Conservation (phyloP, 2,329 filamentous ascomycete genomes). For the Calonectria hawksworthii region DNA sequence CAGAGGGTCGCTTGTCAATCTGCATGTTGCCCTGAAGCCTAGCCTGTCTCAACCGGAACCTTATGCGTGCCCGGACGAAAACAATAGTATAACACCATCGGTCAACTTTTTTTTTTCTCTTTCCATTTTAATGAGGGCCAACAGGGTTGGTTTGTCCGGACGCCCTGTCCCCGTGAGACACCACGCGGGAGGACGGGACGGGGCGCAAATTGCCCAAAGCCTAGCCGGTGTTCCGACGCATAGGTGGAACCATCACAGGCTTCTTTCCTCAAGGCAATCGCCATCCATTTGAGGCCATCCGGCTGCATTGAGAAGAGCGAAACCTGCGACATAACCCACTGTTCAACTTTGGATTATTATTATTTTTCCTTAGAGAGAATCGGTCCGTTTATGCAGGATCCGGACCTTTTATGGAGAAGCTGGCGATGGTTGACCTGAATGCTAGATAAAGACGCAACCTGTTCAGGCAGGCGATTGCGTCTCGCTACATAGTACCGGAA, state of each 20-base stretch:
- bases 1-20: neutral
- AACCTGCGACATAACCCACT: neutral
- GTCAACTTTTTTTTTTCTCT: neutral
- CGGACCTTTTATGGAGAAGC: constrained; percentile 10
- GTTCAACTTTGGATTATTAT: neutral
- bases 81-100: neutral
- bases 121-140: neutral
- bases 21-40: constrained; percentile 1
- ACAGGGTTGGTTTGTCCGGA: neutral
- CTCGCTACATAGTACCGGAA: neutral
- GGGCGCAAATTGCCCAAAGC: constrained; percentile 1
- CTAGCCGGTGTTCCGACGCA: neutral
- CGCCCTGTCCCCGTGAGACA: neutral
- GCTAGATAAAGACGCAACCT: neutral
- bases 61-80: neutral
- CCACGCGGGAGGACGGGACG: constrained; percentile 6
- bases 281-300: neutral
- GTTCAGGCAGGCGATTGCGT: neutral
- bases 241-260: neutral
- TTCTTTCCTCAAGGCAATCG: neutral
- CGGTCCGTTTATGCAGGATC: neutral
- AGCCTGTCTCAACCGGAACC: constrained; percentile 13
- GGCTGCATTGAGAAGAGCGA: neutral
- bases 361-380: neutral
- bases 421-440: neutral